Percentiles rank a stretch among this genome's conserved stretches.
These are phyloP conservation scores for Kregervanrija delftensis DNA, from an alignment of 805 yeast species.

Conservation along the genomic window DNA sequence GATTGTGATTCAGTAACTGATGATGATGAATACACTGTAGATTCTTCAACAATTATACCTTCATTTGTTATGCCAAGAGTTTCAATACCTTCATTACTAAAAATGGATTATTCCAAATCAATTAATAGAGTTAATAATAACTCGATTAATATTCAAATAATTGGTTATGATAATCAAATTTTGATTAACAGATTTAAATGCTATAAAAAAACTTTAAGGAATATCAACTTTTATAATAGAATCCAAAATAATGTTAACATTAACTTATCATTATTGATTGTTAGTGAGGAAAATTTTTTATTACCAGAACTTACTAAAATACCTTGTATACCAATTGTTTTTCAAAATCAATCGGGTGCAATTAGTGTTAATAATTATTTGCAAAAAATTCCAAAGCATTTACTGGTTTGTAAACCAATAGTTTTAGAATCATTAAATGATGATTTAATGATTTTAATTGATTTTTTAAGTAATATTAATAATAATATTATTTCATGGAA, in stretches of 20 bases:
- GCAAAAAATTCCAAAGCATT: constrained; percentile 10
- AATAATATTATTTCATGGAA: constrained; percentile 10
- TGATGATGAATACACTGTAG: constrained; percentile 20
- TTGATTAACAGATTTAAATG: constrained; percentile 19
- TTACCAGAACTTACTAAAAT: constrained; percentile 16
- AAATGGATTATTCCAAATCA: constrained; percentile 4
- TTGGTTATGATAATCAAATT: constrained; percentile 18
- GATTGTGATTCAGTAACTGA: constrained; percentile 11
- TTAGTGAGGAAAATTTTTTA: constrained; percentile 23
- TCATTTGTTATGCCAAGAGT: constrained; percentile 34
- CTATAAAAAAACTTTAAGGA: constrained; percentile 24
- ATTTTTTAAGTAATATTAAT: constrained; percentile 24
- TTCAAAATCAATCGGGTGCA: background rate
- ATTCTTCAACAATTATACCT: constrained; percentile 25
- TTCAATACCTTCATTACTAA: constrained; percentile 15
- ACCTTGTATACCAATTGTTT: constrained; percentile 7
- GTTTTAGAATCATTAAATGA: constrained; percentile 20
- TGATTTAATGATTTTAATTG: constrained; percentile 27
- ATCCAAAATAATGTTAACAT: constrained; percentile 14
- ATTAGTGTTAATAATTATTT: background rate
- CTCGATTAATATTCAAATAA: constrained; percentile 19
- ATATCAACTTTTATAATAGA: constrained; percentile 18
- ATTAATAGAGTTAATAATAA: background rate
- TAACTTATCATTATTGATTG: constrained; percentile 22
- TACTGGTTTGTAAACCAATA: constrained; percentile 30